Evolutionary conservation across 2,329 filamentous ascomycete genomes (phyloP).

Genomic region (Leptoxyphium fumago): DNA sequence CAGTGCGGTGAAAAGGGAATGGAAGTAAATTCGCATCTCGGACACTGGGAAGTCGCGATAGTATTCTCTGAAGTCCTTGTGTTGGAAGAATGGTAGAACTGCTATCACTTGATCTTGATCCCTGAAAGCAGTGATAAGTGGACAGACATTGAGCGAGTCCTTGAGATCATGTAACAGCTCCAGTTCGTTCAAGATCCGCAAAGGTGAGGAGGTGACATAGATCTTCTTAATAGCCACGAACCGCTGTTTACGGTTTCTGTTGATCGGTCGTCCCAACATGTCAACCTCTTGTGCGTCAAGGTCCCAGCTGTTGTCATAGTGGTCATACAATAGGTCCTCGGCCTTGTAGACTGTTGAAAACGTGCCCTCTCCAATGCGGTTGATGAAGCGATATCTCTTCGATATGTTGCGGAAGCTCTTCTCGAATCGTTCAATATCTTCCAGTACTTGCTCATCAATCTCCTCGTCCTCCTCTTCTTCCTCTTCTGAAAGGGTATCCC

Average conservation of each 20-base stretch:
- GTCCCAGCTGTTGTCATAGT: slow-evolving; percentile 80
- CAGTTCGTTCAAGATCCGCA: slow-evolving; percentile 88
- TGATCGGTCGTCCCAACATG: slow-evolving; percentile 4
- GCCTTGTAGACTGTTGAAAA: slow-evolving; percentile 99
- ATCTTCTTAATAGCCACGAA: slow-evolving; percentile 99
- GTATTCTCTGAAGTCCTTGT: slow-evolving; percentile 88
- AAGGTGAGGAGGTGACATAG: slow-evolving; percentile 90
- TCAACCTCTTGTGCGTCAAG: slow-evolving; percentile 47
- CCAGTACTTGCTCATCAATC: slow-evolving; percentile 54
- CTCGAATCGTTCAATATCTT: slow-evolving; percentile 80
- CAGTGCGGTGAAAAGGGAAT: slow-evolving; percentile 74
- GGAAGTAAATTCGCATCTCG: slow-evolving; percentile 82
- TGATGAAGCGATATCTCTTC: slow-evolving; percentile 76
- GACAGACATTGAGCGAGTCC: slow-evolving; percentile 73
- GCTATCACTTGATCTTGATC: slow-evolving; percentile 89
- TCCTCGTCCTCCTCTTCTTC: slow-evolving; percentile 28
- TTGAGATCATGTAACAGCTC: slow-evolving; percentile 81
- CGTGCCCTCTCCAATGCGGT: slow-evolving; percentile 94
- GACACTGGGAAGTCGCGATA: slow-evolving; percentile 76
- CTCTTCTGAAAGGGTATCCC: slow-evolving; percentile 35
- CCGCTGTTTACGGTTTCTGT: slow-evolving; percentile 38
- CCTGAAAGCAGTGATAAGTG: slow-evolving; percentile 92
- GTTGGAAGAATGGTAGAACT: slow-evolving; percentile 86
- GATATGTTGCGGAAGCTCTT: slow-evolving; percentile 71
- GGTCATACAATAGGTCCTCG: slow-evolving; percentile 75